These are phyloP conservation scores for Solanum pinnatisectum DNA, from an alignment of 257 asterid genomes.

Conservation along the genomic window DNA sequence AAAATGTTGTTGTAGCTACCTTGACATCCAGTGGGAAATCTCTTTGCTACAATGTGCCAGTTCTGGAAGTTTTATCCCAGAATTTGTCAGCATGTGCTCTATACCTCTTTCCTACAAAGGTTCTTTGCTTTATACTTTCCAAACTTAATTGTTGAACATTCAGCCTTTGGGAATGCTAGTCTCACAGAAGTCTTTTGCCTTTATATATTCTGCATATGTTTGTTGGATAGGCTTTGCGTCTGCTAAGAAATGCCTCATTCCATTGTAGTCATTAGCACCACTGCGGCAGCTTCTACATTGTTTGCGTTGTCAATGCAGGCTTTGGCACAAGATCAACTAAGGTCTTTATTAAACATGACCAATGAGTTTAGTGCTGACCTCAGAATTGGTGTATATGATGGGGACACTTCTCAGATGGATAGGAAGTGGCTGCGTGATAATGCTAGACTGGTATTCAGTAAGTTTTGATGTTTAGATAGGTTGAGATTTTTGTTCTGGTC, in stretches of 20 bases:
- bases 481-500: not conserved
- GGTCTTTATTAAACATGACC: constrained; percentile 57
- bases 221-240: not conserved
- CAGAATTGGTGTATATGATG: constrained; percentile 83
- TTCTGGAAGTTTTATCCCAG: constrained; percentile 60
- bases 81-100: constrained; percentile 71
- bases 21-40: constrained; percentile 99
- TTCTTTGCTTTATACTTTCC: constrained; percentile 9
- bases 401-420: constrained; percentile 83
- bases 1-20: constrained; percentile 88
- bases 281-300: not conserved
- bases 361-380: constrained; percentile 51
- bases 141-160: not conserved
- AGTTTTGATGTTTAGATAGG: constrained; percentile 11
- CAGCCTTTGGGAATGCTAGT: not conserved
- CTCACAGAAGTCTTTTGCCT: not conserved
- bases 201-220: not conserved
- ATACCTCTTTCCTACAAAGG: constrained; percentile 96
- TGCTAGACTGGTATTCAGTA: constrained; percentile 72
- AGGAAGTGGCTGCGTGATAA: constrained; percentile 78
- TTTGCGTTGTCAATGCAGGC: constrained; percentile 47
- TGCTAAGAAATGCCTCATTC: constrained; percentile 8
- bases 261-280: not conserved
- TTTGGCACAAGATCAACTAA: constrained; percentile 91
- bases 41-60: constrained; percentile 93